Percentiles rank a stretch among this genome's conserved stretches.
phyloP scores from a whole-genome alignment of 2,329 filamentous ascomycete genomes.

The Myriosclerotinia duriaeana region DNA sequence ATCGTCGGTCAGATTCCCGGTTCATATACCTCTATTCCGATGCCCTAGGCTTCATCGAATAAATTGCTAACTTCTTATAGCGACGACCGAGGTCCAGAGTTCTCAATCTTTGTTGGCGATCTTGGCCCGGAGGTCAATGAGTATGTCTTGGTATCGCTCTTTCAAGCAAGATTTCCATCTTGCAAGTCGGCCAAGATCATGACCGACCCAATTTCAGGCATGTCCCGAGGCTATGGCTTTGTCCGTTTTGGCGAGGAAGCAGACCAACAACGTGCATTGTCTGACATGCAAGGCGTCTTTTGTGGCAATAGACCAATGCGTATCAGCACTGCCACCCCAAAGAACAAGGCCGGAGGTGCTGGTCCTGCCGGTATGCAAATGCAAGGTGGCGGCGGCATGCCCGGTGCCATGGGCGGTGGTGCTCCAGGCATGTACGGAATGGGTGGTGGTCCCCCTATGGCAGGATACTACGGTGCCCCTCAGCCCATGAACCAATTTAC shows the following conservation, averaged over 20 bases:
- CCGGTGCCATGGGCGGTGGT: conserved; percentile 47
- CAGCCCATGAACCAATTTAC: conserved; percentile 99
- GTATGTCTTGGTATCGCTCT: conserved; percentile 93
- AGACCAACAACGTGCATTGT: conserved; percentile 92
- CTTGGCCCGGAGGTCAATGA: conserved; percentile 98
- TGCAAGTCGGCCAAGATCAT: conserved; percentile 99
- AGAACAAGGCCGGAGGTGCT: conserved; percentile 69
- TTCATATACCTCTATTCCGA: conserved; percentile 36
- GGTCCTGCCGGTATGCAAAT: conserved; percentile 53
- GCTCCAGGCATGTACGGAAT: conserved; percentile 64
- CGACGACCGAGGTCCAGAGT: conserved; percentile 95
- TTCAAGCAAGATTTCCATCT: conserved; percentile 92
- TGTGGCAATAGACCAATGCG: conserved; percentile 98
- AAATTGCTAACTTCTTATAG: conserved; percentile 48
- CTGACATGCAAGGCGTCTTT: conserved; percentile 99
- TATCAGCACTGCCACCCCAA: conserved; percentile 95
- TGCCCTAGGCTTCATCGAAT: conserved; percentile 20
- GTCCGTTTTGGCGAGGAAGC: conserved; percentile 94
- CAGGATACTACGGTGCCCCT: conserved; percentile 66
- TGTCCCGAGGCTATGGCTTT: conserved; percentile 97
- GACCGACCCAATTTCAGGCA: conserved; percentile 96
- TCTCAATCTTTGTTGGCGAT: conserved; percentile 96
- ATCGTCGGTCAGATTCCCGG: conserved; percentile 68
- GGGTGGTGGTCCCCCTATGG: conserved; percentile 57
- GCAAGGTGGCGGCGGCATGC: conserved; percentile 47